Evolutionary conservation across 2,329 filamentous ascomycete genomes (phyloP).

Genomic region (Fusarium udum): DNA sequence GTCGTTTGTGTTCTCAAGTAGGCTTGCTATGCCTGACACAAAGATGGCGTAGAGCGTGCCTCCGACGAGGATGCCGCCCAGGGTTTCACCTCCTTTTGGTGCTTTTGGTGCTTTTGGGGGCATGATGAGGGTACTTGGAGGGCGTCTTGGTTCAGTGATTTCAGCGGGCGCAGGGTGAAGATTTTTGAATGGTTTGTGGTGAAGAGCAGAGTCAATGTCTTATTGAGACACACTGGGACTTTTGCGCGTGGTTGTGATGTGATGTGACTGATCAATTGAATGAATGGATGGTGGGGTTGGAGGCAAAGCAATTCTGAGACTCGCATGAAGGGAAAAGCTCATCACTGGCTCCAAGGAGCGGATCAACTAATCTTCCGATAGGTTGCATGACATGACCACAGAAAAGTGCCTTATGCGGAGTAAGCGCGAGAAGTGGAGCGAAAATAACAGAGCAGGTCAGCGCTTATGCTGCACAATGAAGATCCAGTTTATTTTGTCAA

Average conservation of each 20-base stretch:
- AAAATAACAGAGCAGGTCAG: not conserved
- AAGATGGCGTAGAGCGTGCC: not conserved
- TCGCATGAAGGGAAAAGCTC: not conserved
- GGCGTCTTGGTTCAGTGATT: not conserved
- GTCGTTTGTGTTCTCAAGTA: not conserved
- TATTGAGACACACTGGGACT: not conserved
- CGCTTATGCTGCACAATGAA: fast-evolving
- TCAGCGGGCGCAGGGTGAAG: not conserved
- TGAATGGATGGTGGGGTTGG: not conserved
- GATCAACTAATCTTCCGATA: not conserved
- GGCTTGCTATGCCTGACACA: not conserved
- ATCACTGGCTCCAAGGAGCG: not conserved
- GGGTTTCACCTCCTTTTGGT: not conserved
- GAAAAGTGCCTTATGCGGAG: not conserved
- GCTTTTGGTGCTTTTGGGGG: not conserved
- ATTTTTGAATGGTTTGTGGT: too few relatives aligned
- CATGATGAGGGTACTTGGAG: not conserved
- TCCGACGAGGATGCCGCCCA: not conserved
- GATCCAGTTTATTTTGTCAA: not conserved
- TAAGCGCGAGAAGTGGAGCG: fast-evolving
- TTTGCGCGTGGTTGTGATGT: too few relatives aligned
- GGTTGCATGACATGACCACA: fast-evolving
- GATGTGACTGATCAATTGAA: not conserved
- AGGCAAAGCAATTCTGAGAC: not conserved
- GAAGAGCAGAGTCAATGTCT: not conserved